Conservation (phyloP, 208 protist genomes). For the Trypanosoma mega region DNA sequence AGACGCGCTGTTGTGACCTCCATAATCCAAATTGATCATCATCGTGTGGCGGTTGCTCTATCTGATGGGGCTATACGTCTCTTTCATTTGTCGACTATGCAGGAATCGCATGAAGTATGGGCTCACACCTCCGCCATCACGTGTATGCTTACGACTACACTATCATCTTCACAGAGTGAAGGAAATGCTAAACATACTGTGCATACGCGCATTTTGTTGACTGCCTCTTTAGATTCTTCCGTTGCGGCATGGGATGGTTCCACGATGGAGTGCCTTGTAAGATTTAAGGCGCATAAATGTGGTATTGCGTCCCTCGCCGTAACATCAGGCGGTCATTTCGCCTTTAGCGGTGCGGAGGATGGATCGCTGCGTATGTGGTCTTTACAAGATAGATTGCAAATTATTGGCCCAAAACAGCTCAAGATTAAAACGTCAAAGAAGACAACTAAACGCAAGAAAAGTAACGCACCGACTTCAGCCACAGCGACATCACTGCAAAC, state of each 20-base stretch:
- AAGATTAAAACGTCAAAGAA: background rate
- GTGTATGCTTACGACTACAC: constrained; percentile 36
- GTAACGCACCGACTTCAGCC: background rate
- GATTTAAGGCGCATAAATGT: constrained; percentile 37
- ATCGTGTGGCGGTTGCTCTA: constrained; percentile 54
- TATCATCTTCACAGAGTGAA: constrained; percentile 17
- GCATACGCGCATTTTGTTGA: constrained; percentile 46
- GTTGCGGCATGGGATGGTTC: constrained; percentile 67
- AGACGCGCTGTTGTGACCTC: constrained; percentile 40
- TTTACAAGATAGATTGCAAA: constrained; percentile 37
- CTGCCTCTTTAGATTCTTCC: constrained; percentile 55
- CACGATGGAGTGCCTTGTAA: constrained; percentile 45
- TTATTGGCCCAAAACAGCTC: constrained; percentile 16
- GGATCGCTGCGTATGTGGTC: constrained; percentile 70
- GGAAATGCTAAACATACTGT: constrained; percentile 8
- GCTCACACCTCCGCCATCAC: constrained; percentile 59
- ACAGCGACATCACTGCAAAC: no score
- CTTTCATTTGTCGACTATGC: constrained; percentile 43
- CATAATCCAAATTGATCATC: constrained; percentile 43
- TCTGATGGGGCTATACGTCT: constrained; percentile 53
- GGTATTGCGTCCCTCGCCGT: constrained; percentile 47
- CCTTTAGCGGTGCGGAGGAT: constrained; percentile 68
- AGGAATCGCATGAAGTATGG: constrained; percentile 20
- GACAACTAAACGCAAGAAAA: constrained; percentile 3
- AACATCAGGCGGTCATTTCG: constrained; percentile 43